Evolutionary conservation across 1,139 yeast species (phyloP).

Genomic region (Yamadazyma kanchanaburiensis): DNA sequence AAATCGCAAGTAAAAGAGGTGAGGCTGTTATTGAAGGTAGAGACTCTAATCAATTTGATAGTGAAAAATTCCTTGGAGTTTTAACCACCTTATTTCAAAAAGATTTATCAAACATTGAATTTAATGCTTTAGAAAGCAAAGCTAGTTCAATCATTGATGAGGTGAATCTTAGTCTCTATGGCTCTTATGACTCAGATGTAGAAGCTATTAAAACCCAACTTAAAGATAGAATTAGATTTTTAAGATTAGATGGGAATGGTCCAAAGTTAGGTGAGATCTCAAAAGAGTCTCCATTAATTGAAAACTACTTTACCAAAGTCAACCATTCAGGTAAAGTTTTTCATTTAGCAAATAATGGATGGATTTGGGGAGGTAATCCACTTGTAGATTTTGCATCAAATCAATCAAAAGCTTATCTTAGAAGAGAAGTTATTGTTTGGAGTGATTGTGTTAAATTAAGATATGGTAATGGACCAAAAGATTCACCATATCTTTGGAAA

Average conservation of each 20-base stretch:
- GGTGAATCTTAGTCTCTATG: constrained; percentile 70
- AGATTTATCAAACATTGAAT: constrained; percentile 26
- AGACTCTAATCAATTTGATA: constrained; percentile 53
- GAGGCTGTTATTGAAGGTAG: constrained; percentile 31
- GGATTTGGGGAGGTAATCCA: constrained; percentile 99
- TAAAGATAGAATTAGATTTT: constrained; percentile 68
- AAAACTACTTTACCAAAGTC: constrained; percentile 83
- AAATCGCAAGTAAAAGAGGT: constrained; percentile 28
- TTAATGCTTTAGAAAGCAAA: constrained; percentile 30
- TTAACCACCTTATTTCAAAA: constrained; percentile 32
- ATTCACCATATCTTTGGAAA: constrained; percentile 87
- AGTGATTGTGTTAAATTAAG: constrained; percentile 94
- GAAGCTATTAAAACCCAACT: constrained; percentile 63
- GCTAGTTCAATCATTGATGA: constrained; percentile 66
- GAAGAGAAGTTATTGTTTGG: constrained; percentile 96
- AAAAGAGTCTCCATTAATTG: constrained; percentile 60
- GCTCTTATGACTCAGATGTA: constrained; percentile 72
- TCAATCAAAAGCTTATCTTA: constrained; percentile 72
- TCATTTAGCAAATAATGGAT: constrained; percentile 92
- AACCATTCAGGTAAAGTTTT: constrained; percentile 49
- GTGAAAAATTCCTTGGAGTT: constrained; percentile 46
- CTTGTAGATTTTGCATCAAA: constrained; percentile 87
- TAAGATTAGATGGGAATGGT: constrained; percentile 75
- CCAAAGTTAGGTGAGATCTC: constrained; percentile 71
- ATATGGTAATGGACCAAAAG: constrained; percentile 72